Evolutionary conservation across 495 filamentous ascomycete species (phyloP), one percentile per base, ranked within the genome.

Genomic region (Lineolata rhizophorae): DNA sequence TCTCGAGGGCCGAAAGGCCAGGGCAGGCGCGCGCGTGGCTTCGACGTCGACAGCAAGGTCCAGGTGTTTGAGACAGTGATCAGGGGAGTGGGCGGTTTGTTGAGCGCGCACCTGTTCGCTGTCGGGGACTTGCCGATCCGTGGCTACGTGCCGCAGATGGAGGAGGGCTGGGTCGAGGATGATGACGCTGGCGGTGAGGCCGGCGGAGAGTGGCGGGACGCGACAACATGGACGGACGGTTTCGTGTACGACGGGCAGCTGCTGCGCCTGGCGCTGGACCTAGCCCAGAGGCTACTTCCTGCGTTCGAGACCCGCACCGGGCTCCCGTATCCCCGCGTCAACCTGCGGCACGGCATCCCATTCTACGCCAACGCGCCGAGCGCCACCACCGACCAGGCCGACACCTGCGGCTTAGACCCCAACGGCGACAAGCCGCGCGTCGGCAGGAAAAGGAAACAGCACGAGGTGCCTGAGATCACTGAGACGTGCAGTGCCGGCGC

Each of bases 51-150:
- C 52, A 90, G 82, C 51, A 94, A 94, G 52, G 87, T 97, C 5
- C 81, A 97, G 53, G 80, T 97, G 20, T 97, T 97, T 47, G 87
- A 97, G 53, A 93, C 83, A 2, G 83, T 92, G 6, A 97, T 97
- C 48, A 64, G 87, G 39, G 84, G 84, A 18, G 64, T 97, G 31
- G 87, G 90, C 12, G 87, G 87, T 14, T 54, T 97, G 19, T 56
- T 97, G 28, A 91, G 81, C 42, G 81, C 90, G 4, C 87, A 97
- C 55, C 58, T 93, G 16, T 97, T 95, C 49, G 83, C 87, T 10
- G 57, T 82, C 28, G 84, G 80, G 21, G 82, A 87, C 15, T 55
- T 92, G 21, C 84, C 84, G 1, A 91, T 94, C 31, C 60, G 55
- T 16, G 71, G 75, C 19, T 94, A 92, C 48, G 40, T 63, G 2